Conservation (phyloP, 495 filamentous ascomycete species). For the Xylaria castorea region DNA sequence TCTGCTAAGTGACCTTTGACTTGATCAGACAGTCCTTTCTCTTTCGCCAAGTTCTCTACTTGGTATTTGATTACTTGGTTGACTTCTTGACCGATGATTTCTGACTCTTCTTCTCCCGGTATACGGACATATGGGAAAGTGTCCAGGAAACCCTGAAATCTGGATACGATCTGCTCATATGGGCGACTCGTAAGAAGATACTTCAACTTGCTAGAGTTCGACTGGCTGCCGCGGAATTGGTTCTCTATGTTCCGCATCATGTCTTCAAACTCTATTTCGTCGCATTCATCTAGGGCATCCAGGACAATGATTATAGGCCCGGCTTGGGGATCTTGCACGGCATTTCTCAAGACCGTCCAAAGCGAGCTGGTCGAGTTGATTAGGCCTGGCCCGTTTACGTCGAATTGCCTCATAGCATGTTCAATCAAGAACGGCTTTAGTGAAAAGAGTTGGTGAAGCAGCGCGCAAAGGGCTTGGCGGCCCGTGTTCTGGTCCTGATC, state of each 20-base stretch:
- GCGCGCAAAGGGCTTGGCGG: slow-evolving; percentile 47
- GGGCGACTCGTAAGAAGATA: slow-evolving; percentile 60
- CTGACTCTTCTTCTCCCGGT: slow-evolving; percentile 45
- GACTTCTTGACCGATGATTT: slow-evolving; percentile 53
- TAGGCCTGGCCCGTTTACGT: slow-evolving; percentile 35
- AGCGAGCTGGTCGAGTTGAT: slow-evolving; percentile 45
- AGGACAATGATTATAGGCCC: slow-evolving; percentile 58
- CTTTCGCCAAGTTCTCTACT: slow-evolving; percentile 37
- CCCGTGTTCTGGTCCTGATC: slow-evolving; percentile 54
- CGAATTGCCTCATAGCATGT: slow-evolving; percentile 36
- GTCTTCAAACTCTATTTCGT: slow-evolving; percentile 20
- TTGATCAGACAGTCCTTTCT: slow-evolving; percentile 27
- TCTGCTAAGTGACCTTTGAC: slow-evolving; percentile 33
- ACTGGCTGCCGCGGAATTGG: slow-evolving; percentile 24
- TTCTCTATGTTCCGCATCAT: slow-evolving; percentile 29
- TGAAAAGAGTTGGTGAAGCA: slow-evolving; percentile 58
- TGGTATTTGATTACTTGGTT: slow-evolving; percentile 46
- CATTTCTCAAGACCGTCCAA: slow-evolving; percentile 50
- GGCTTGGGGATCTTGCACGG: slow-evolving; percentile 42
- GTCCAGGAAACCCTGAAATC: slow-evolving; percentile 39
- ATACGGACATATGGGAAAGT: slow-evolving; percentile 47
- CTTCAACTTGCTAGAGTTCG: slow-evolving; percentile 41
- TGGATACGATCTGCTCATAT: slow-evolving; percentile 44
- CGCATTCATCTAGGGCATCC: slow-evolving; percentile 56
- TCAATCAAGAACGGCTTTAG: slow-evolving; percentile 42